Percentiles rank a stretch among this genome's conserved stretches.
phyloP scores from a whole-genome alignment of 441 rosid genomes.

The Hypseocharis bilobata region DNA sequence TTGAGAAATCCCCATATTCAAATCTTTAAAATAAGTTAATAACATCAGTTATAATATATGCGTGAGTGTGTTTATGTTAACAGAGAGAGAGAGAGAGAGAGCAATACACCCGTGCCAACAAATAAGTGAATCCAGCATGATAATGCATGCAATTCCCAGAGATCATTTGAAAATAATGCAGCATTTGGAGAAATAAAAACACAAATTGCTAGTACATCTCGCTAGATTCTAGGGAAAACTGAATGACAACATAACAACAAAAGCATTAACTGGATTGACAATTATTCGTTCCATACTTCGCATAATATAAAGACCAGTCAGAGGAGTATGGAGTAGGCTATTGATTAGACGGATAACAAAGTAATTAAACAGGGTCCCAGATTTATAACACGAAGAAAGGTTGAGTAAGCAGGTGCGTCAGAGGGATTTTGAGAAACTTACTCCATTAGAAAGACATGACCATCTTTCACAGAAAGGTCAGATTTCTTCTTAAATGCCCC shows the following conservation, averaged over 20 bases:
- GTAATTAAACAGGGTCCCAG: not conserved
- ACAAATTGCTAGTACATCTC: too few species aligned
- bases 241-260: not conserved
- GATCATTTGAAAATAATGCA: too few species aligned
- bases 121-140: too few species aligned
- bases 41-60: not conserved
- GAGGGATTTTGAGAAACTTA: conserved; percentile 33
- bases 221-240: not conserved
- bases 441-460: conserved; percentile 93
- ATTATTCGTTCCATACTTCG: too few species aligned
- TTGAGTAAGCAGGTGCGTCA: not conserved
- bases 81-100: not conserved
- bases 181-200: too few species aligned
- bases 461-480: conserved; percentile 92
- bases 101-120: too few species aligned
- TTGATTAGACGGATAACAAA: not conserved
- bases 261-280: not conserved
- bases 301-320: not conserved
- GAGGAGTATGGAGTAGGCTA: not conserved
- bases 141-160: too few species aligned
- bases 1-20: not conserved
- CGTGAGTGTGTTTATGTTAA: too few species aligned
- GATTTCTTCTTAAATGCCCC: conserved; percentile 99
- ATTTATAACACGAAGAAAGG: not conserved
- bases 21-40: not conserved